Evolutionary conservation across 257 asterid species (phyloP).

Genomic region (Forsythia viridissima): DNA sequence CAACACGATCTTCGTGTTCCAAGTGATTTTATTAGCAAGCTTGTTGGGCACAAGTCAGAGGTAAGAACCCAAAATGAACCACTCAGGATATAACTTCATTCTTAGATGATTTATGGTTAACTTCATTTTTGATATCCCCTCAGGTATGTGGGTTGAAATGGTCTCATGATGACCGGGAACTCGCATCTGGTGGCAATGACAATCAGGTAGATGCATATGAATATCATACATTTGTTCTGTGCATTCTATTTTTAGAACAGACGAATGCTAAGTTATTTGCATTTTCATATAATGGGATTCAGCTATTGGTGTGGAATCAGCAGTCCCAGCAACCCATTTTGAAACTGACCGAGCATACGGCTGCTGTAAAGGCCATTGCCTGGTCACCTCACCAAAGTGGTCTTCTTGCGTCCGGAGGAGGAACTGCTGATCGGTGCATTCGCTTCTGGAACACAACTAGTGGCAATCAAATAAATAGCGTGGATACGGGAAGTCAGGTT

Average conservation of each 20-base stretch:
- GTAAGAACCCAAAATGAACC: constrained; percentile 31
- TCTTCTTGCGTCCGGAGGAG: constrained; percentile 94
- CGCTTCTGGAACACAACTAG: constrained; percentile 94
- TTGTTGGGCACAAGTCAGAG: constrained; percentile 94
- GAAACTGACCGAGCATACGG: constrained; percentile 89
- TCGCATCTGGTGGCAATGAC: constrained; percentile 98
- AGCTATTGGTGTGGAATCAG: constrained; percentile 96
- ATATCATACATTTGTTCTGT: neutral
- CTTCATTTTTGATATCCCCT: constrained; percentile 14
- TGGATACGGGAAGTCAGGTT: constrained; percentile 98
- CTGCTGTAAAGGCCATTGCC: constrained; percentile 94
- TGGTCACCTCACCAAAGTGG: constrained; percentile 99
- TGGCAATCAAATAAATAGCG: constrained; percentile 74
- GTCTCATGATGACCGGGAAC: constrained; percentile 97
- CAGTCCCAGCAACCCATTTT: constrained; percentile 75
- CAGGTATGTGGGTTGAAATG: constrained; percentile 97
- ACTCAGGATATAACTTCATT: neutral
- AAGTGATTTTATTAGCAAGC: constrained; percentile 74
- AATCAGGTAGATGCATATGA: constrained; percentile 57
- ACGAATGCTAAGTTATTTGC: constrained; percentile 15
- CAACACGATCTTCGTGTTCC: constrained; percentile 93
- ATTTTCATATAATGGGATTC: neutral
- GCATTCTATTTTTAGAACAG: neutral
- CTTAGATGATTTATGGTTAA: constrained; percentile 8
- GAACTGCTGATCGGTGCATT: constrained; percentile 97